Conservation (phyloP, 73 alveolate genomes). For the Blepharisma japonicum region DNA sequence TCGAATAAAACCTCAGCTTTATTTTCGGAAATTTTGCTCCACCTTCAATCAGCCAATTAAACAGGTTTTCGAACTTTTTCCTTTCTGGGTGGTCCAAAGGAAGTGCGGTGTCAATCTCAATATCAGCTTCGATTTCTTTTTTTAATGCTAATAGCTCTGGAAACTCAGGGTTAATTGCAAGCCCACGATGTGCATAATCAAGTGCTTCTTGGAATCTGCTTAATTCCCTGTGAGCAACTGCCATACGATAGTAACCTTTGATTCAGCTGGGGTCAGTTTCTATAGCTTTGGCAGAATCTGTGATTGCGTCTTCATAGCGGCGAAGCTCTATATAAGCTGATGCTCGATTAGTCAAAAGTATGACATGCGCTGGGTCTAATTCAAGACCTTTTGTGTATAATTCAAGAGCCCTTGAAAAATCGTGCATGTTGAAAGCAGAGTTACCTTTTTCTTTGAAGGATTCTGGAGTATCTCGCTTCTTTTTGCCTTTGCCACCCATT, state of each 20-base stretch:
- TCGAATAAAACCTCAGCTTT: conserved; percentile 73
- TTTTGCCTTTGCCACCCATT: conserved; percentile 20
- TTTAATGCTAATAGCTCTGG: neutral
- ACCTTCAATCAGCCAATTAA: conserved; percentile 69
- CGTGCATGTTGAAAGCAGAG: conserved; percentile 71
- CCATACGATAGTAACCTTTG: conserved; percentile 66
- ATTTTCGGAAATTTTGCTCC: conserved; percentile 68
- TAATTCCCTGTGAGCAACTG: conserved; percentile 61
- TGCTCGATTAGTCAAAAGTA: conserved; percentile 76
- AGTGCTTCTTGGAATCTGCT: conserved; percentile 67
- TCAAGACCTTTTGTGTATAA: conserved; percentile 64
- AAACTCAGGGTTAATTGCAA: conserved; percentile 34
- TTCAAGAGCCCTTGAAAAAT: conserved; percentile 79
- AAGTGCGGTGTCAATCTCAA: neutral
- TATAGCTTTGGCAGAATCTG: conserved; percentile 74
- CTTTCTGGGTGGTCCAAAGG: conserved; percentile 49
- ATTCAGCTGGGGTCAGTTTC: conserved; percentile 74
- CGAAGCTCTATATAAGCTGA: conserved; percentile 67
- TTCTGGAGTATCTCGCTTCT: neutral
- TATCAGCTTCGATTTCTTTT: neutral
- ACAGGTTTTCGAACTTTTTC: conserved; percentile 44
- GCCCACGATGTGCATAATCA: conserved; percentile 52
- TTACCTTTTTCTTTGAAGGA: conserved; percentile 76
- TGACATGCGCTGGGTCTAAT: conserved; percentile 55
- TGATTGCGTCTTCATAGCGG: conserved; percentile 69